Evolutionary conservation across 2,329 filamentous ascomycete species (phyloP).

Genomic region (Davidsoniella virescens): DNA sequence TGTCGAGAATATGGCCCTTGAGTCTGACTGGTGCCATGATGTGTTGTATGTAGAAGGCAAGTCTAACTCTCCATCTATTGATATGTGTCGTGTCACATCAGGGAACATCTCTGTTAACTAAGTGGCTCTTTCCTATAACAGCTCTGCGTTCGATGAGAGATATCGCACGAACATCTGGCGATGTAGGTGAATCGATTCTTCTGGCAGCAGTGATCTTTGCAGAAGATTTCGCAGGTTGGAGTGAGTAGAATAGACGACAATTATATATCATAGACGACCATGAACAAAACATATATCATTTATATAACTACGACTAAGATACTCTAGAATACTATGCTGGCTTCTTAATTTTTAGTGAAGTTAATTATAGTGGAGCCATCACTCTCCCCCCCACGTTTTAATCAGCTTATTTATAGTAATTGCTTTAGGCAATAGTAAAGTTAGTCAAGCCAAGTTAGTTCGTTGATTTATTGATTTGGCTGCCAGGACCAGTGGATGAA

Average conservation of each 20-base stretch:
- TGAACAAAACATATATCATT: neutral
- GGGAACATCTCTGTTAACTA: neutral
- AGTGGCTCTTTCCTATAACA: neutral
- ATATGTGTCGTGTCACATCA: neutral
- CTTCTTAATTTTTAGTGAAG: neutral
- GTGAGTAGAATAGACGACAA: neutral
- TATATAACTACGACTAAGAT: neutral
- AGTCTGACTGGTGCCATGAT: conserved; percentile 51
- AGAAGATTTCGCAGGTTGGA: conserved; percentile 58
- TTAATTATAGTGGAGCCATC: neutral
- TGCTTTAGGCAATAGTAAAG: too few relatives aligned
- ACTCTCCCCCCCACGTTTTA: too few relatives aligned
- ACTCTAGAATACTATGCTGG: neutral
- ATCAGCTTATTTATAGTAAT: too few relatives aligned
- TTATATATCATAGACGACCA: neutral
- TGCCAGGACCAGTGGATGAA: neutral
- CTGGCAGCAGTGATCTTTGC: conserved; percentile 55
- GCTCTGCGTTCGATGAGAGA: conserved; percentile 55
- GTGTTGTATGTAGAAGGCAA: conserved; percentile 73
- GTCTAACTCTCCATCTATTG: conserved; percentile 13
- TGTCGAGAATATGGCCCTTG: conserved; percentile 54
- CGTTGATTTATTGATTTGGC: neutral
- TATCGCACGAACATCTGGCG: conserved; percentile 58
- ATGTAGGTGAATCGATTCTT: conserved; percentile 48
- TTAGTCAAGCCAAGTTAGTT: too few relatives aligned